These are phyloP conservation scores for Candida dajiaensis DNA, from an alignment of 805 yeast species.

Conservation along the genomic window DNA sequence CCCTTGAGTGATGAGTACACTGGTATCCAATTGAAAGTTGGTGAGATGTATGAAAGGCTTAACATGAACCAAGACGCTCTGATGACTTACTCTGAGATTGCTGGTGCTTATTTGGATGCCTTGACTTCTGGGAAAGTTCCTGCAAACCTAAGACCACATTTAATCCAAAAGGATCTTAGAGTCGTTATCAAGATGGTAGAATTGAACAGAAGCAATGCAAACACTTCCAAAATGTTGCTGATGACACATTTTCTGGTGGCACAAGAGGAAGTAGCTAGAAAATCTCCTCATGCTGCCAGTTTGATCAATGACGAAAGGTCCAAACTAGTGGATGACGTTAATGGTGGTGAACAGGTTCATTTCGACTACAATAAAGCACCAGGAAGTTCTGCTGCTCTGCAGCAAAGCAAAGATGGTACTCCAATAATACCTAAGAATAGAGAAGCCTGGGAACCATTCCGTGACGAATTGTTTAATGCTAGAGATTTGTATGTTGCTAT, in stretches of 20 bases:
- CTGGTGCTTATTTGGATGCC: conserved; percentile 50
- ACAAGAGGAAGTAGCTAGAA: conserved; percentile 52
- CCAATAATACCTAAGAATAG: conserved; percentile 26
- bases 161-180: conserved; percentile 65
- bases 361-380: not conserved
- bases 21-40: conserved; percentile 82
- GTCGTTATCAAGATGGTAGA: conserved; percentile 65
- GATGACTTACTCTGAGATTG: conserved; percentile 60
- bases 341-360: not conserved
- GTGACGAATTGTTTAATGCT: conserved; percentile 72
- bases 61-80: conserved; percentile 58
- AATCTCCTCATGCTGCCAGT: conserved; percentile 29
- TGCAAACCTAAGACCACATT: conserved; percentile 39
- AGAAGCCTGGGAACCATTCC: conserved; percentile 65
- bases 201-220: conserved; percentile 40
- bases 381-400: not conserved
- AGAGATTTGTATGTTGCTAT: conserved; percentile 72
- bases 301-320: conserved; percentile 26
- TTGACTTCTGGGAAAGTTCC: conserved; percentile 34
- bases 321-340: not conserved
- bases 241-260: conserved; percentile 61
- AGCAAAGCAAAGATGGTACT: conserved; percentile 2
- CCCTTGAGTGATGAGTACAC: conserved; percentile 75
- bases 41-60: conserved; percentile 78
- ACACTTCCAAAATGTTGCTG: conserved; percentile 48